Conservation (phyloP, 805 yeast genomes). For the Starmera caribaea region DNA sequence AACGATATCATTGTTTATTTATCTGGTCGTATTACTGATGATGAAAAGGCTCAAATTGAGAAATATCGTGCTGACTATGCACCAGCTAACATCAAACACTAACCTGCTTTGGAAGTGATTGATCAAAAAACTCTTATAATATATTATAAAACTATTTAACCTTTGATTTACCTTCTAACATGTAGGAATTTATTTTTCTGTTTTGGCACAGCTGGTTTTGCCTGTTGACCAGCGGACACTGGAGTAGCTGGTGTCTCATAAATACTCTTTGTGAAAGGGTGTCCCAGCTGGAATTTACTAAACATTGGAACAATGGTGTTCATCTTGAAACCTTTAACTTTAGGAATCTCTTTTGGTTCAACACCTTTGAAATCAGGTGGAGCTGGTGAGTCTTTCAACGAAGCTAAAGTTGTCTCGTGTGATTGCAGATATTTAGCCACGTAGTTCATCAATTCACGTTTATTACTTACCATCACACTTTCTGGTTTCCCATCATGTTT, state of each 20-base stretch:
- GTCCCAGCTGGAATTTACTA: conserved; percentile 69
- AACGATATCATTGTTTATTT: conserved; percentile 63
- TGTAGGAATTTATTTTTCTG: conserved; percentile 51
- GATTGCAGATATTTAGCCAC: conserved; percentile 51
- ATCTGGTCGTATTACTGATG: conserved; percentile 42
- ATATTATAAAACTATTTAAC: neutral
- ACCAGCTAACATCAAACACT: neutral
- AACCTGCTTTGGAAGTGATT: neutral
- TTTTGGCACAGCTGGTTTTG: conserved; percentile 28
- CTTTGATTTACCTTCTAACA: conserved; percentile 36
- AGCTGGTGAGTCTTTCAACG: conserved; percentile 54
- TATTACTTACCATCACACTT: conserved; percentile 31
- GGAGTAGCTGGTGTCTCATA: conserved; percentile 43
- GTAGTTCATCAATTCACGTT: conserved; percentile 54
- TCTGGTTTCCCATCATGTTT: conserved; percentile 40
- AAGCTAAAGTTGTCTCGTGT: conserved; percentile 60
- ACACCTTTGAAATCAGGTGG: conserved; percentile 54
- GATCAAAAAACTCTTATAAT: neutral
- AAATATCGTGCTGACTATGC: conserved; percentile 40
- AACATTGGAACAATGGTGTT: conserved; percentile 84
- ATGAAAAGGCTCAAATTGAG: conserved; percentile 47
- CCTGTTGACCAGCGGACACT: conserved; percentile 11
- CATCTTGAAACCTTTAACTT: conserved; percentile 81
- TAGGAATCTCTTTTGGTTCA: conserved; percentile 53
- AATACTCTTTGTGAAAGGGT: conserved; percentile 68